Evolutionary conservation across 2,329 filamentous ascomycete species (phyloP).

Genomic region (Sclerotinia trifoliorum): DNA sequence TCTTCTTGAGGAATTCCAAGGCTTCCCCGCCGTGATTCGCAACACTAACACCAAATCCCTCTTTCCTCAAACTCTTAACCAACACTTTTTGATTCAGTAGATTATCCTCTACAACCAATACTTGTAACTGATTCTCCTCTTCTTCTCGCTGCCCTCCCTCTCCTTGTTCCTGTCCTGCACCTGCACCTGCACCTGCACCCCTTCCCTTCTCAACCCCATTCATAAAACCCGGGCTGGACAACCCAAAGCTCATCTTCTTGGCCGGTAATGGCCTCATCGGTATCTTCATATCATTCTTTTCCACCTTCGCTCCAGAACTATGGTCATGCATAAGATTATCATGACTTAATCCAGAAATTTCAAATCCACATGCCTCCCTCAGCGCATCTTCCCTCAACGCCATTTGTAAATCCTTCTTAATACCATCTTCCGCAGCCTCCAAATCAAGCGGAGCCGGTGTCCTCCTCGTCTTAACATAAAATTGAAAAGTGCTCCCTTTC

Average conservation of each 20-base stretch:
- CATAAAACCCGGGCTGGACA: neutral
- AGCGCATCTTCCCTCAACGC: conserved; percentile 14
- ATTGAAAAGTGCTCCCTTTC: conserved; percentile 71
- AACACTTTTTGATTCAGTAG: conserved; percentile 66
- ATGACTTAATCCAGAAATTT: neutral
- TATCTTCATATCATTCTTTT: neutral
- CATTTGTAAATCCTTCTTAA: conserved; percentile 1
- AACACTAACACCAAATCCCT: conserved; percentile 59
- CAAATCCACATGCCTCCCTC: conserved; percentile 16
- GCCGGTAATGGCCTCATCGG: neutral
- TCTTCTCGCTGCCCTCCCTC: conserved; percentile 19
- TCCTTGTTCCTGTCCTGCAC: neutral
- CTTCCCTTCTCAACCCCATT: neutral
- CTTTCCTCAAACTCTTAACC: conserved; percentile 58
- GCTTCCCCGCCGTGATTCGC: conserved; percentile 66
- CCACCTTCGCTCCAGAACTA: neutral
- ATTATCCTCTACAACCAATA: conserved; percentile 65
- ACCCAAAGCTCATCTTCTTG: neutral
- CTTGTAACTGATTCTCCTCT: conserved; percentile 9
- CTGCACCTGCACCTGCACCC: conserved; percentile 3
- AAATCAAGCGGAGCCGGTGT: neutral
- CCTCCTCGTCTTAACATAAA: conserved; percentile 53
- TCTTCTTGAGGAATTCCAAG: conserved; percentile 54
- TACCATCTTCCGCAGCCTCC: neutral
- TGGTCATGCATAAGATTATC: neutral